Base-by-base conservation (phyloP, 2,329 filamentous ascomycete genomes). In the Fusarium begoniae region DNA sequence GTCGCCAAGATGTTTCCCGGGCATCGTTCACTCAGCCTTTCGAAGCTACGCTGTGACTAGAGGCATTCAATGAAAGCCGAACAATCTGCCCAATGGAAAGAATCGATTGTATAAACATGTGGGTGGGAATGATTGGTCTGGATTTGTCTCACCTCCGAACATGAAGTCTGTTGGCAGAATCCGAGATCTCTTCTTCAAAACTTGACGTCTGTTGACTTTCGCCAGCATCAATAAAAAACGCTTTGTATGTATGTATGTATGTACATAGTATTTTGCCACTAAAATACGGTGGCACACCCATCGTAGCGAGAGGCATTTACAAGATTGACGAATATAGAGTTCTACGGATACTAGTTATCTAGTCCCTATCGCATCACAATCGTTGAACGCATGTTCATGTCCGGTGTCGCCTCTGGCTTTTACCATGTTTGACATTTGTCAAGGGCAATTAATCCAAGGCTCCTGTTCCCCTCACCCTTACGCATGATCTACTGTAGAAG, bases 121-220 rank as follows among this genome's bases (percentile, higher is more conserved):
- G 60, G 54, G 57, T 71, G 50, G 63, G 57, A 45, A 72, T 59
- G 61, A 66, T 50, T 73, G 51, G 55, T 66, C 65, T 68, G 48
- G 45, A 54, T 50, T 68, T 66, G 55, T 74, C 67, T 71, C 50
- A 70, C 65, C 73, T 67, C 63, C 51, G 55, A 66, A 51, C 54
- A 60, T 48, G 41, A 68, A 70, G 66, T 63, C 45, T 53, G 50
- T 59, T 51, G 54, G 38, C 53, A 40, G 35, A 40, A 54, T 54
- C 24, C 50, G 63, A 37, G 24, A 47, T 28, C n/a, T 35, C n/a
- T 18, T 50, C 20, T 56, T n/a, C 28, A 32, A 32, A 56, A n/a
- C 54, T 56, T 44, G 38, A 28, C 38, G 20, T 26, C 40, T 32
- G 26, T 59, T 37, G 32, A 53, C 37, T 41, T 43, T 45, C 37